These are phyloP conservation scores for Boeremia lycopersici DNA, from an alignment of 2,329 filamentous ascomycete species.

Conservation along the genomic window DNA sequence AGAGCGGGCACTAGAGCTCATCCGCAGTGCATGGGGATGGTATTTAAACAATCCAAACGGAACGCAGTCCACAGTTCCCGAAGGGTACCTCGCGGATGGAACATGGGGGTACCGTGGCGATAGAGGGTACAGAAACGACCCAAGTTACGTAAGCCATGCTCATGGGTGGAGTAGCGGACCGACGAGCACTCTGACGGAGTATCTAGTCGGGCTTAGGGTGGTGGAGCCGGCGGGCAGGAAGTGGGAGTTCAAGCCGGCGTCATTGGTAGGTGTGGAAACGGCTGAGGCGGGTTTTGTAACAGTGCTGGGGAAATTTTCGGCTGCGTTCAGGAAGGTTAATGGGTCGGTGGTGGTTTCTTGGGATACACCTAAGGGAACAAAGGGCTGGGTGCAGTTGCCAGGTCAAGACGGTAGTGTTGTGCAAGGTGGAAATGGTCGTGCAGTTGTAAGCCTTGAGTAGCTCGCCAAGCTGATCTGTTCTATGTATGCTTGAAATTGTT, in stretches of 20 bases:
- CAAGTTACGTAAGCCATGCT: constrained; percentile 50
- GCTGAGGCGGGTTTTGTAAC: constrained; percentile 6
- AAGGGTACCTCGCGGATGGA: constrained; percentile 63
- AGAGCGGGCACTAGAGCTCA: constrained; percentile 60
- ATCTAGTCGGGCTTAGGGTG: constrained; percentile 53
- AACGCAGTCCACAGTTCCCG: constrained; percentile 64
- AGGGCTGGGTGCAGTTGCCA: constrained; percentile 4
- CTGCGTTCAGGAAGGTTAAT: background rate
- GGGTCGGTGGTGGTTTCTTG: background rate
- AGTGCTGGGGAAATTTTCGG: constrained; percentile 1
- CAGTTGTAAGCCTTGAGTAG: background rate
- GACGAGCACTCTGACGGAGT: constrained; percentile 46
- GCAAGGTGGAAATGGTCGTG: background rate
- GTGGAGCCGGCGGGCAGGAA: constrained; percentile 47
- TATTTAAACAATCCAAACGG: constrained; percentile 63
- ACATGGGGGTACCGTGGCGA: constrained; percentile 63
- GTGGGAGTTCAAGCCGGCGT: constrained; percentile 52
- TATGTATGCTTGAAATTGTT: too few relatives aligned
- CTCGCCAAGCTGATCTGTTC: too few relatives aligned
- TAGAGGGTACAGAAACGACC: constrained; percentile 59
- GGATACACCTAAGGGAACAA: constrained; percentile 1
- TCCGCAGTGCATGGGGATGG: constrained; percentile 65
- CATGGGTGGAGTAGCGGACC: constrained; percentile 52
- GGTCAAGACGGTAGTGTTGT: background rate
- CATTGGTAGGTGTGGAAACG: background rate